A percentile compares a stretch with the other conserved stretches of the same genome.
phyloP scores from a whole-genome alignment of 179 eudicot genomes.

The Spinacia oleracea region DNA sequence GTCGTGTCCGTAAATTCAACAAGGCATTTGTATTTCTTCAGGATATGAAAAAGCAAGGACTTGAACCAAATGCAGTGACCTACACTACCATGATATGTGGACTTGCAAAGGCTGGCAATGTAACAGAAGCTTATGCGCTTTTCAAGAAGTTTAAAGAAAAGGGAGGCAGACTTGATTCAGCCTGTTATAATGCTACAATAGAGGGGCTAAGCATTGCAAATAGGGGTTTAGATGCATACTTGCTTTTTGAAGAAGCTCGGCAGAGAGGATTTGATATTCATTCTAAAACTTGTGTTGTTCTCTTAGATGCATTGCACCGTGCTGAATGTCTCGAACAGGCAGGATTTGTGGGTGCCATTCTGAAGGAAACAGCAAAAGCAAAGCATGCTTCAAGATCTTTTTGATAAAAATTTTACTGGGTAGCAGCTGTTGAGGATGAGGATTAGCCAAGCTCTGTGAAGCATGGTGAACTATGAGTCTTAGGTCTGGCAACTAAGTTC shows the following conservation, averaged over 20 bases:
- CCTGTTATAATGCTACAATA: constrained; percentile 79
- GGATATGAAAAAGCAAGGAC: constrained; percentile 81
- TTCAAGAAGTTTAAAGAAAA: constrained; percentile 69
- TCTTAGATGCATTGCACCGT: constrained; percentile 84
- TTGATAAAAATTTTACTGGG: constrained; percentile 14
- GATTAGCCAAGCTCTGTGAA: not conserved
- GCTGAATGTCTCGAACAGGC: constrained; percentile 96
- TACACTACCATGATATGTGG: constrained; percentile 91
- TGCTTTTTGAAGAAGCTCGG: constrained; percentile 83
- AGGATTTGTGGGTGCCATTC: constrained; percentile 82
- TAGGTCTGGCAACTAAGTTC: not conserved
- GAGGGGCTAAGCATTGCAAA: constrained; percentile 79
- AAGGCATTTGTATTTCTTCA: constrained; percentile 98
- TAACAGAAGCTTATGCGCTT: constrained; percentile 67
- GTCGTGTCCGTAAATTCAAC: constrained; percentile 79
- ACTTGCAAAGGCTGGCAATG: constrained; percentile 82
- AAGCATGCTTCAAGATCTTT: constrained; percentile 74
- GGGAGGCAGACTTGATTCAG: constrained; percentile 83
- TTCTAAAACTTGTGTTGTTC: constrained; percentile 78
- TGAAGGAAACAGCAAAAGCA: constrained; percentile 84
- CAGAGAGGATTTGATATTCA: constrained; percentile 64
- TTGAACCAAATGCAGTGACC: constrained; percentile 72
- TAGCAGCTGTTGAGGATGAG: not conserved
- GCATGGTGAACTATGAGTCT: not conserved
- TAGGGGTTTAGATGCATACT: constrained; percentile 66